Conservation (phyloP, 2,329 filamentous ascomycete species). For the Fusarium sp. region DNA sequence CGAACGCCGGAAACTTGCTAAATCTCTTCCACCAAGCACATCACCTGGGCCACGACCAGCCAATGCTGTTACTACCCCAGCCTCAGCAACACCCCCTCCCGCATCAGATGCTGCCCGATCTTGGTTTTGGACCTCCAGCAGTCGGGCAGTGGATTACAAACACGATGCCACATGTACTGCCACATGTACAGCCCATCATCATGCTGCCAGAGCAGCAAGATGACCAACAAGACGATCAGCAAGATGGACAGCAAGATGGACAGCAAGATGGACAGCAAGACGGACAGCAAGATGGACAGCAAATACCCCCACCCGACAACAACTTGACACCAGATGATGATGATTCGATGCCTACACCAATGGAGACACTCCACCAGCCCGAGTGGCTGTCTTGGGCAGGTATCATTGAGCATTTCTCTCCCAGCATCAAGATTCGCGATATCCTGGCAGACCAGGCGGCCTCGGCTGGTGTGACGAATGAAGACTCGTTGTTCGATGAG, state of each 20-base stretch:
- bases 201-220: no score
- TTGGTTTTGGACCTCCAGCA: not conserved
- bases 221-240: no score
- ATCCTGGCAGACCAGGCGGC: slow-evolving; percentile 20
- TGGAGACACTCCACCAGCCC: slow-evolving; percentile 41
- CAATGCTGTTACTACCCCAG: not conserved
- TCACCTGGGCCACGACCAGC: not conserved
- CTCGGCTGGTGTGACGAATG: not conserved
- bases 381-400: slow-evolving; percentile 52
- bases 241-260: no score
- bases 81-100: no score
- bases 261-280: not conserved
- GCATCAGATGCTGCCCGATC: no score
- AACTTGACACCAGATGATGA: slow-evolving; percentile 4
- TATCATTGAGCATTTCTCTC: slow-evolving; percentile 54
- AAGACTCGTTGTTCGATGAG: slow-evolving; percentile 10
- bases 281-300: not conserved
- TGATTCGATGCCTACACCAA: not conserved
- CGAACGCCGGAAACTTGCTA: slow-evolving; percentile 25
- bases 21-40: slow-evolving; percentile 28
- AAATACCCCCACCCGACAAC: slow-evolving; percentile 9
- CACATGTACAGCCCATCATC: not conserved
- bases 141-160: not conserved
- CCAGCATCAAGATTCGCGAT: slow-evolving; percentile 46
- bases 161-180: not conserved